phyloP scores from a whole-genome alignment of 805 yeast genomes.

The Schwanniomyces yamadae region DNA sequence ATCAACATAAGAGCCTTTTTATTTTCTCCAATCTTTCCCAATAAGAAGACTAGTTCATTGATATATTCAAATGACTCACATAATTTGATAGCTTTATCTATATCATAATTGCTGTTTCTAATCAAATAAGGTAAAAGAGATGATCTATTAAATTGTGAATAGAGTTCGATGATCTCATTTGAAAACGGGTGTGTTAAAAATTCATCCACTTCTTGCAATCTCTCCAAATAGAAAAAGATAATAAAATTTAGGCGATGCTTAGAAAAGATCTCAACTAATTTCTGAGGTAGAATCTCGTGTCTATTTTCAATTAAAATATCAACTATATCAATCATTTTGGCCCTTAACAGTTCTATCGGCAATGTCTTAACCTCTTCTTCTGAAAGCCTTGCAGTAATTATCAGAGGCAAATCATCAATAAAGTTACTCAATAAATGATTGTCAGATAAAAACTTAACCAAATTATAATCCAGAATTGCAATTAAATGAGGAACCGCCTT shows the following conservation, averaged over 20 bases:
- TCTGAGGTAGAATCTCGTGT: constrained; percentile 59
- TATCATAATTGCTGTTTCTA: constrained; percentile 59
- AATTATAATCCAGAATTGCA: constrained; percentile 49
- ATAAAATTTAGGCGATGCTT: constrained; percentile 45
- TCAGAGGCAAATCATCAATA: constrained; percentile 48
- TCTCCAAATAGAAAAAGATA: constrained; percentile 64
- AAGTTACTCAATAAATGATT: constrained; percentile 62
- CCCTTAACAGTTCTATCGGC: constrained; percentile 41
- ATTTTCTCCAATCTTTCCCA: constrained; percentile 81
- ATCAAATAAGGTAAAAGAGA: constrained; percentile 62
- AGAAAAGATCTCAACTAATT: constrained; percentile 49
- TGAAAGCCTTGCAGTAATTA: constrained; percentile 43
- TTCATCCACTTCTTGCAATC: constrained; percentile 56
- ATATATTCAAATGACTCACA: constrained; percentile 55
- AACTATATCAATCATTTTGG: constrained; percentile 44
- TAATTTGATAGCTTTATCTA: constrained; percentile 64
- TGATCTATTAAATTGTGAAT: constrained; percentile 57
- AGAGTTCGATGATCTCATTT: constrained; percentile 63
- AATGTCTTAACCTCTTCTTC: constrained; percentile 36
- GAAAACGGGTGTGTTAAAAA: constrained; percentile 57
- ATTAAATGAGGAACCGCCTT: constrained; percentile 68
- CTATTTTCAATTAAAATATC: constrained; percentile 59
- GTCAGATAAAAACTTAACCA: constrained; percentile 56
- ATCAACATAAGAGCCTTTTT: constrained; percentile 74
- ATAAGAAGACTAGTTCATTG: constrained; percentile 75